A percentile compares a stretch with the other conserved stretches of the same genome.
These are phyloP conservation scores for Pseudozyma tsukubaensis DNA, from an alignment of 1,284 basidiomycete species.

Conservation along the genomic window DNA sequence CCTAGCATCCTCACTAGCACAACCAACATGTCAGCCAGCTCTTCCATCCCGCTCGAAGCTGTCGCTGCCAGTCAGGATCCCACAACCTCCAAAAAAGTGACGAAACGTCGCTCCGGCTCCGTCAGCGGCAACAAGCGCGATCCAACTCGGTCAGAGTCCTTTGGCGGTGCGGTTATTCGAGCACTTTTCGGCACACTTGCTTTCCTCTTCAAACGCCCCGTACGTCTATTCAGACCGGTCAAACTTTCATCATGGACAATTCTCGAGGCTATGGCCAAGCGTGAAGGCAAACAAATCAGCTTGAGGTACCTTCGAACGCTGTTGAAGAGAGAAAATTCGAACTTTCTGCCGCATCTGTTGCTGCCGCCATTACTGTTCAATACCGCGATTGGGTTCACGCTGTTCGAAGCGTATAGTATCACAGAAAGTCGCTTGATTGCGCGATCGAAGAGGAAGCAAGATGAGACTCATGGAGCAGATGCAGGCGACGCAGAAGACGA, in stretches of 20 bases:
- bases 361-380: constrained; percentile 69
- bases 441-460: constrained; percentile 8
- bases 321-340: constrained; percentile 60
- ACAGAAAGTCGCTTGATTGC: constrained; percentile 53
- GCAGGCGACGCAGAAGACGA: neutral
- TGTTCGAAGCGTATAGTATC: constrained; percentile 67
- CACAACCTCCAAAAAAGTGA: constrained; percentile 10
- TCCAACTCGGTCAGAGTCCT: constrained; percentile 51
- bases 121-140: constrained; percentile 15
- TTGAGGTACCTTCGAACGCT: constrained; percentile 66
- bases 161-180: constrained; percentile 60
- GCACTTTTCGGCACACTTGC: constrained; percentile 68
- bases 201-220: constrained; percentile 69
- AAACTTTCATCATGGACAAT: constrained; percentile 68
- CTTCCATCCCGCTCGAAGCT: constrained; percentile 1
- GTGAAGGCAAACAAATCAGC: constrained; percentile 64
- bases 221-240: constrained; percentile 69
- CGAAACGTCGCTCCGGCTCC: constrained; percentile 22
- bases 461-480: neutral
- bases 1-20: neutral
- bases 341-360: constrained; percentile 56
- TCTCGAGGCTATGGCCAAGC: constrained; percentile 68
- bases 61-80: neutral
- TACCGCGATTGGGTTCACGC: constrained; percentile 67
- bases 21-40: constrained; percentile 22